Evolutionary conservation across 2,329 filamentous ascomycete species (phyloP).

Genomic region (Botrytis fabae): DNA sequence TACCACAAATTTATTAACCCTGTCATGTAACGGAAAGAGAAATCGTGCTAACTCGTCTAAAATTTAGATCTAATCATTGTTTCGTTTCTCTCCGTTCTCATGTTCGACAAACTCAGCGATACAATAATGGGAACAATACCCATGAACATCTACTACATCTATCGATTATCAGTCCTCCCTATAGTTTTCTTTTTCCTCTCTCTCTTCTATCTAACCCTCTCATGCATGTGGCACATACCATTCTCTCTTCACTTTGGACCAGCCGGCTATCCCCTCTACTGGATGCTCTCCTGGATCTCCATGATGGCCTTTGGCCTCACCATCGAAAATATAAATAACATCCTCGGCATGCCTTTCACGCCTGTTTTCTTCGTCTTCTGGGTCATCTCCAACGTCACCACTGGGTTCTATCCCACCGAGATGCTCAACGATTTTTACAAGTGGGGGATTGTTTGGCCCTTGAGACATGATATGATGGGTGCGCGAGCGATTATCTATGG

Average conservation of each 20-base stretch:
- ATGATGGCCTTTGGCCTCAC: constrained; percentile 32
- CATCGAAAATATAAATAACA: constrained; percentile 30
- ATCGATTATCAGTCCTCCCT: constrained; percentile 26
- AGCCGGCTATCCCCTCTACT: constrained; percentile 30
- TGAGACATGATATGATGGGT: constrained; percentile 29
- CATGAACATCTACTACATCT: constrained; percentile 25
- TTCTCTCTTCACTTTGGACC: constrained; percentile 28
- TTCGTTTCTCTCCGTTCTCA: constrained; percentile 30
- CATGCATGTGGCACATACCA: constrained; percentile 28
- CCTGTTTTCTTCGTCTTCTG: constrained; percentile 32
- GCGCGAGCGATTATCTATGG: constrained; percentile 28
- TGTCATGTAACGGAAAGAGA: not conserved
- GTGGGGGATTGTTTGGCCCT: constrained; percentile 29
- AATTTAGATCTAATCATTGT: constrained; percentile 30
- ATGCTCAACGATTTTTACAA: constrained; percentile 29
- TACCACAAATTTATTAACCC: not conserved
- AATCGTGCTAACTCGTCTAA: not conserved
- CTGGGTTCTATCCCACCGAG: constrained; percentile 30
- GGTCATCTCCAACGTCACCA: constrained; percentile 31
- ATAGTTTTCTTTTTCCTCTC: constrained; percentile 28
- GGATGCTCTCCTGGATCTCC: constrained; percentile 30
- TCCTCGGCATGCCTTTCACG: constrained; percentile 29
- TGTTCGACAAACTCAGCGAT: constrained; percentile 29
- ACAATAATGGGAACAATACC: constrained; percentile 30
- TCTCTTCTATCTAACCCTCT: constrained; percentile 27